Percentiles rank a stretch among this genome's conserved stretches.
Conservation (phyloP, 2,329 filamentous ascomycete species). For the Apiospora marii region DNA sequence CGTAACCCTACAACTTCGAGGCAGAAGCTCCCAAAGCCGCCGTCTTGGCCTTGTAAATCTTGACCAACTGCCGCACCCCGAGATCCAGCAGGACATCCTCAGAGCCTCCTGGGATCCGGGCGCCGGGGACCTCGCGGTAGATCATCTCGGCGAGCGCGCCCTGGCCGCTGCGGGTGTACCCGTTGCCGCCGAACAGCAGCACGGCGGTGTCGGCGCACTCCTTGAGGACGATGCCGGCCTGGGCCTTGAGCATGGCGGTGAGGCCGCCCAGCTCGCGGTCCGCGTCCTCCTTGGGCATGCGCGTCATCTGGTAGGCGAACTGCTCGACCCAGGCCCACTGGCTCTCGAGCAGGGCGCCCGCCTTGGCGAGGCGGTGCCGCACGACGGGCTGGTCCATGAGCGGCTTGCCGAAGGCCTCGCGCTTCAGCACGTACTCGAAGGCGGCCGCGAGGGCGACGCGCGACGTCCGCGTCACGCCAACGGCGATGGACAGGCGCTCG, state of each 20-base stretch:
- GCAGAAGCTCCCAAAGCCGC: constrained; percentile 48
- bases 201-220: constrained; percentile 75
- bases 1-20: constrained; percentile 31
- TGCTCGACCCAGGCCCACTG: constrained; percentile 78
- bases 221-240: constrained; percentile 74
- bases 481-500: constrained; percentile 72
- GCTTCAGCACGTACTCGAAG: constrained; percentile 48
- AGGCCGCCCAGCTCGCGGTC: constrained; percentile 73
- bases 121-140: constrained; percentile 65
- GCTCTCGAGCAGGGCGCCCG: constrained; percentile 71
- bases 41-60: constrained; percentile 69
- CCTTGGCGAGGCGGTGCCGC: constrained; percentile 74
- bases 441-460: constrained; percentile 47
- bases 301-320: constrained; percentile 72
- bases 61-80: constrained; percentile 73
- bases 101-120: constrained; percentile 71
- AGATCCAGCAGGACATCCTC: constrained; percentile 79
- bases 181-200: constrained; percentile 77
- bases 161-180: constrained; percentile 73
- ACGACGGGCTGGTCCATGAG: constrained; percentile 80
- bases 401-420: constrained; percentile 52
- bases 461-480: constrained; percentile 70
- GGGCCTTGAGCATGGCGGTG: constrained; percentile 76
- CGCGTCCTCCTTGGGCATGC: constrained; percentile 66
- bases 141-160: constrained; percentile 75